These are phyloP conservation scores for Hemileia vastatrix DNA, from an alignment of 1,284 basidiomycete genomes.

Conservation along the genomic window DNA sequence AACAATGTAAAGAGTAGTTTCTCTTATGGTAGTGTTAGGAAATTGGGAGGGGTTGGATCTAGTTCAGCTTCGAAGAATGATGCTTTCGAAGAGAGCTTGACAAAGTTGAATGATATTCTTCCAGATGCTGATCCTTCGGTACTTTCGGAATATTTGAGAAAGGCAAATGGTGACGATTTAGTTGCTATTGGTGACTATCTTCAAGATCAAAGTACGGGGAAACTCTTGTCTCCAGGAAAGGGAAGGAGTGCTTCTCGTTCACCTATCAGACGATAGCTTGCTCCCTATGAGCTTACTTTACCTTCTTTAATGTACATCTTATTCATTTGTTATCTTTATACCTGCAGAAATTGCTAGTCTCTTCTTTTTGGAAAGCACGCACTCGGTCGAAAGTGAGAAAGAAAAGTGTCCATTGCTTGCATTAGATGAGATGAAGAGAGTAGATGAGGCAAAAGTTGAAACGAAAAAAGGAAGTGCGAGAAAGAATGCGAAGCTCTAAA, in stretches of 20 bases:
- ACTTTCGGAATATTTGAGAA: slow-evolving; percentile 30
- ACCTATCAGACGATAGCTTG: neutral
- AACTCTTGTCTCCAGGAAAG: slow-evolving; percentile 21
- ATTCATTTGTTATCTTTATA: too few species aligned
- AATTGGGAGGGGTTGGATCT: neutral
- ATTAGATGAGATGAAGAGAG: too few species aligned
- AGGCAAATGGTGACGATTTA: slow-evolving; percentile 34
- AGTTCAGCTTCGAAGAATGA: slow-evolving; percentile 12
- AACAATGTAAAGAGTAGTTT: neutral
- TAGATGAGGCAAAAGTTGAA: too few species aligned
- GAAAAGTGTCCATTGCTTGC: too few species aligned
- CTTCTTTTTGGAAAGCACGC: too few species aligned
- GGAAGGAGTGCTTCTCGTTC: slow-evolving; percentile 9
- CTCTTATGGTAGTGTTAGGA: neutral
- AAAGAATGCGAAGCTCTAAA: too few species aligned
- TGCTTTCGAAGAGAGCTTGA: slow-evolving; percentile 27
- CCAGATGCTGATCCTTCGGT: slow-evolving; percentile 32
- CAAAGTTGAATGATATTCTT: slow-evolving; percentile 33
- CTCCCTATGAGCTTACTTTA: too few species aligned
- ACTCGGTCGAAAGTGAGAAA: too few species aligned
- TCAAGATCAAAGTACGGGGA: slow-evolving; percentile 31
- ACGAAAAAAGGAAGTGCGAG: too few species aligned
- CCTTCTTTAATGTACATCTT: too few species aligned
- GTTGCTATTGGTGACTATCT: slow-evolving; percentile 35
- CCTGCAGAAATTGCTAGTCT: too few species aligned